These are phyloP conservation scores for Cornus suecica DNA, from an alignment of 148 eudicot genomes.

Conservation along the genomic window DNA sequence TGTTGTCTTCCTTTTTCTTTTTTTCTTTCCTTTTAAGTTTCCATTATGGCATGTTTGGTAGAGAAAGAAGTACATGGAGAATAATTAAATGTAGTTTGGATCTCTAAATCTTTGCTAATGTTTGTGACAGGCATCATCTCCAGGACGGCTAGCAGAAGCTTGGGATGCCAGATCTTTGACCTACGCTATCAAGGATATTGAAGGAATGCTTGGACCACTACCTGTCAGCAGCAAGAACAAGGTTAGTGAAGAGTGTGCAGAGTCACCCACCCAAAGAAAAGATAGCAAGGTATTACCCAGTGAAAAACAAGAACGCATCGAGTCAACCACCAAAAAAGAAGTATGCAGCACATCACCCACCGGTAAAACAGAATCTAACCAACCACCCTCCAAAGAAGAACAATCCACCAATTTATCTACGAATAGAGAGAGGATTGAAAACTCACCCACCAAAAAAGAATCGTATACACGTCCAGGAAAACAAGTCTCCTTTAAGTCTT, in stretches of 20 bases:
- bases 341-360: background rate
- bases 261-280: background rate
- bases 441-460: background rate
- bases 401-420: background rate
- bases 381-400: conserved; percentile 13
- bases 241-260: conserved; percentile 3
- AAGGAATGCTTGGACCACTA: conserved; percentile 60
- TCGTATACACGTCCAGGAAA: background rate
- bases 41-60: background rate
- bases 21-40: background rate
- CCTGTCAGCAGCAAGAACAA: conserved; percentile 19
- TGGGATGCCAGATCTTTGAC: conserved; percentile 72
- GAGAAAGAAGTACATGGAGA: background rate
- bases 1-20: background rate
- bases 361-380: background rate
- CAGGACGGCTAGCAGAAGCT: conserved; percentile 48
- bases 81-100: background rate
- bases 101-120: background rate
- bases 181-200: conserved; percentile 51
- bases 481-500: background rate
- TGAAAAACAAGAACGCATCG: background rate
- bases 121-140: conserved; percentile 42
- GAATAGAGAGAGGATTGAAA: background rate
- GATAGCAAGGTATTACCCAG: background rate
- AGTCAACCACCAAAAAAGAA: background rate